phyloP scores from a whole-genome alignment of 345 rosid genomes.

The Melaleuca quinquenervia region DNA sequence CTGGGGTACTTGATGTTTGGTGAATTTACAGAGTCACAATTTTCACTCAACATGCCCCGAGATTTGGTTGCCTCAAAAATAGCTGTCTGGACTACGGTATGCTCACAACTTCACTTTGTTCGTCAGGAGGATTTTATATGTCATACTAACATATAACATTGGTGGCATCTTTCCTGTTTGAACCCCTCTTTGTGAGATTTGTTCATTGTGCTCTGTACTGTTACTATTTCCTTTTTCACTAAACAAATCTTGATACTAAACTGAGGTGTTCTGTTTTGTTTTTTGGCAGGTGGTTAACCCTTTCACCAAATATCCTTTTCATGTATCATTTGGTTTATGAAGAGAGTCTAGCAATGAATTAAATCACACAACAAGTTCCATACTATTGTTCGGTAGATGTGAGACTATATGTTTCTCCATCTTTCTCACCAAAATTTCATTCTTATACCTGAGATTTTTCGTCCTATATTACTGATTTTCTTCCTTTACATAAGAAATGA shows the following conservation, averaged over 20 bases:
- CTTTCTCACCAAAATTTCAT: not conserved
- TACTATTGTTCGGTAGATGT: not conserved
- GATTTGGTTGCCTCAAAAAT: constrained; percentile 82
- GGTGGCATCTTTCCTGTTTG: not conserved
- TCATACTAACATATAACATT: not conserved
- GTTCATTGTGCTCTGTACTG: not conserved
- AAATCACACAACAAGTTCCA: not conserved
- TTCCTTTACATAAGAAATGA: not conserved
- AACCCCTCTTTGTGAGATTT: not conserved
- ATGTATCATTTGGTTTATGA: not conserved
- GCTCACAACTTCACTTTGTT: not conserved
- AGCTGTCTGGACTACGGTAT: constrained; percentile 93
- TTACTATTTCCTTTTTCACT: not conserved
- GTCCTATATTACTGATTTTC: not conserved
- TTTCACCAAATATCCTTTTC: constrained; percentile 62
- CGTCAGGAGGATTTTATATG: not conserved
- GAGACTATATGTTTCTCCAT: not conserved
- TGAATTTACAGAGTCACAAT: constrained; percentile 60
- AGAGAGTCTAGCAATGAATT: not conserved
- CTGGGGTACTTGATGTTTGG: constrained; percentile 96
- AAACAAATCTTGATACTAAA: not conserved
- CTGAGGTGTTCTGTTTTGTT: not conserved
- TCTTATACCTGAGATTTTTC: not conserved
- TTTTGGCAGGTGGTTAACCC: constrained; percentile 82
- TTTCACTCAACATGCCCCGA: constrained; percentile 85